Percentiles rank a stretch among this genome's conserved stretches.
These are phyloP conservation scores for Biscogniauxia marginata DNA, from an alignment of 2,329 filamentous ascomycete species.

Conservation along the genomic window DNA sequence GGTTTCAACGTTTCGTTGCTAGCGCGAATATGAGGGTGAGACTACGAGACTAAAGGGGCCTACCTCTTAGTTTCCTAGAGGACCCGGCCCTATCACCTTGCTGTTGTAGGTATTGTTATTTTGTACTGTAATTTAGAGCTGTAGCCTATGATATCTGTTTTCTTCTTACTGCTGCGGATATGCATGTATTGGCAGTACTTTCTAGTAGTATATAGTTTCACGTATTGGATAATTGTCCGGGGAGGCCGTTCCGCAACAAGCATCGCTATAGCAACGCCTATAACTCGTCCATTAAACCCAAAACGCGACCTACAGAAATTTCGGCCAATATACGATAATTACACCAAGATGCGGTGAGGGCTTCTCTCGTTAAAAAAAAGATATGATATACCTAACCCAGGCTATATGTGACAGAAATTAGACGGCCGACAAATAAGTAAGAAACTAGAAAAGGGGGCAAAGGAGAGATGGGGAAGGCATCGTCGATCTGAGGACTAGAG, in stretches of 20 bases:
- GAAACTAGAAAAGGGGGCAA: background rate
- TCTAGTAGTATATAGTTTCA: too few relatives aligned
- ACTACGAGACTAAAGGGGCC: background rate
- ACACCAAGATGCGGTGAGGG: background rate
- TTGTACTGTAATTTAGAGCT: too few relatives aligned
- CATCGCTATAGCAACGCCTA: background rate
- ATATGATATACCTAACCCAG: background rate
- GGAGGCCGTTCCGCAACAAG: background rate
- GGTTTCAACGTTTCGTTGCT: background rate
- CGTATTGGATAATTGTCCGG: too few relatives aligned
- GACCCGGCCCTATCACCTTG: too few relatives aligned
- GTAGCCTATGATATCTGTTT: too few relatives aligned
- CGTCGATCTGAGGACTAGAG: background rate
- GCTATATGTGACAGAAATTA: background rate
- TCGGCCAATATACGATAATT: background rate
- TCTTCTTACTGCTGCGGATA: too few relatives aligned
- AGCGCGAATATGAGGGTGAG: background rate
- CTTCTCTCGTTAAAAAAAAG: background rate
- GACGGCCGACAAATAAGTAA: background rate
- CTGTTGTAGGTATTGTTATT: too few relatives aligned
- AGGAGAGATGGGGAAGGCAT: background rate
- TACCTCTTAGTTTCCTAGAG: too few relatives aligned
- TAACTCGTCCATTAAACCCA: background rate
- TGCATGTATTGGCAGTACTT: too few relatives aligned
- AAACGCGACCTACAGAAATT: background rate